Conservation (phyloP, 257 asterid species). For the Prunella vulgaris region DNA sequence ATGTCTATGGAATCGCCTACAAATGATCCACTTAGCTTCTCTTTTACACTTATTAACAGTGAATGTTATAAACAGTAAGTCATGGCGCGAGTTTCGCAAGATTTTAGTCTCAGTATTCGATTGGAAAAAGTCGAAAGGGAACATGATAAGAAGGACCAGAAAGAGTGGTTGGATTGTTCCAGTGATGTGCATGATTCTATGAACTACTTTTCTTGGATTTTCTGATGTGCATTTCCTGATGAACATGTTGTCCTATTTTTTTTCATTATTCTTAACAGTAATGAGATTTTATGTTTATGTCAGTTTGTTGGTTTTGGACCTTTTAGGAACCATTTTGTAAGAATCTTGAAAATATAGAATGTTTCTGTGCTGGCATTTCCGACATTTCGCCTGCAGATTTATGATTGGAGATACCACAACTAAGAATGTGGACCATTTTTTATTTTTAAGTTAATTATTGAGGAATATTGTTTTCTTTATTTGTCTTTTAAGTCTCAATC, state of each 20-base stretch:
- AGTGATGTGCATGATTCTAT: no score
- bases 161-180: slow-evolving; percentile 19
- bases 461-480: slow-evolving; percentile 8
- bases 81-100: not conserved
- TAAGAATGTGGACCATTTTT: slow-evolving; percentile 26
- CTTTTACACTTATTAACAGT: no score
- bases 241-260: no score
- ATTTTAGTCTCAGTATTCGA: not conserved
- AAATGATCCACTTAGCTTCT: slow-evolving; percentile 16
- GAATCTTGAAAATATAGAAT: slow-evolving; percentile 11
- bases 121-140: slow-evolving; percentile 5
- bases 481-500: not conserved
- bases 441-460: slow-evolving; percentile 18
- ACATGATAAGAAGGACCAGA: slow-evolving; percentile 4
- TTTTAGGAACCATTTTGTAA: not conserved
- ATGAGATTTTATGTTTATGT: slow-evolving; percentile 10
- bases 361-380: slow-evolving; percentile 18
- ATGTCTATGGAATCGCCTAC: slow-evolving; percentile 60
- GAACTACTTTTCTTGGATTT: slow-evolving; percentile 14
- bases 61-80: not conserved
- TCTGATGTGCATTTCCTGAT: no score
- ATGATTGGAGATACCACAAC: slow-evolving; percentile 31
- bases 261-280: not conserved
- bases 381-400: slow-evolving; percentile 26
- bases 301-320: slow-evolving; percentile 3